A percentile compares a stretch with the other conserved stretches of the same genome.
Evolutionary conservation across 192 early-diverging fungal genomes (phyloP).

Genomic region (Allomyces macrogynus): DNA sequence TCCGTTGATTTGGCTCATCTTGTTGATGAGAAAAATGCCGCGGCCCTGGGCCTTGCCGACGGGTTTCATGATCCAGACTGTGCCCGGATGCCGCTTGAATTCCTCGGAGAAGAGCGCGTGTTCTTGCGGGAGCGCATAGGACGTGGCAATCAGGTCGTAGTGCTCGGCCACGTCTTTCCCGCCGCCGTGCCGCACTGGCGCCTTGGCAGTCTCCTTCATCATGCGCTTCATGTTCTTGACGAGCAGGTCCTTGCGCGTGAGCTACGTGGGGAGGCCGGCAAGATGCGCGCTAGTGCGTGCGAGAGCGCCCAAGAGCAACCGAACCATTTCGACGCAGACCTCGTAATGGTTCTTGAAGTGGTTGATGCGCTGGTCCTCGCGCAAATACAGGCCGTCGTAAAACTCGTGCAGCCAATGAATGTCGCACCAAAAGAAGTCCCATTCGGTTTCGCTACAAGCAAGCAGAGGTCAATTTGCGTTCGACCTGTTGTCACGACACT

Average conservation of each 20-base stretch:
- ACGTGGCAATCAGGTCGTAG: slow-evolving; percentile 34
- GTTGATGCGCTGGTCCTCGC: slow-evolving; percentile 36
- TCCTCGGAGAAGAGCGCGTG: slow-evolving; percentile 45
- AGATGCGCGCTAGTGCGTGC: no score
- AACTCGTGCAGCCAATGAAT: slow-evolving; percentile 47
- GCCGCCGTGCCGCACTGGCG: neutral
- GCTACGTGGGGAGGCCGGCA: slow-evolving; percentile 5
- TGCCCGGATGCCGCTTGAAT: slow-evolving; percentile 39
- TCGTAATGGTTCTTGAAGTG: slow-evolving; percentile 48
- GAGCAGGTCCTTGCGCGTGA: slow-evolving; percentile 40
- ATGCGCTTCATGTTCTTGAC: slow-evolving; percentile 47
- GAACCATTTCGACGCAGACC: no score
- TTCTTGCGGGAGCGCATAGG: slow-evolving; percentile 35
- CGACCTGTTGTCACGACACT: no score
- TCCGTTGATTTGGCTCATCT: slow-evolving; percentile 29
- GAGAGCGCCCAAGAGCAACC: no score
- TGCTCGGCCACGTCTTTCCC: neutral
- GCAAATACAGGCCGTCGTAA: slow-evolving; percentile 40
- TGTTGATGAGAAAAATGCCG: slow-evolving; percentile 46
- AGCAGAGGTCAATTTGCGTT: neutral
- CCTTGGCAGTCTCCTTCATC: slow-evolving; percentile 37
- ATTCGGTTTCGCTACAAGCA: slow-evolving; percentile 24
- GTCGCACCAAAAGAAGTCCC: slow-evolving; percentile 45
- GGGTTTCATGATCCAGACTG: slow-evolving; percentile 47
- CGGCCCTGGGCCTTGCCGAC: slow-evolving; percentile 47